phyloP scores from a whole-genome alignment of 2,329 filamentous ascomycete genomes.

The Colletotrichum limetticola region DNA sequence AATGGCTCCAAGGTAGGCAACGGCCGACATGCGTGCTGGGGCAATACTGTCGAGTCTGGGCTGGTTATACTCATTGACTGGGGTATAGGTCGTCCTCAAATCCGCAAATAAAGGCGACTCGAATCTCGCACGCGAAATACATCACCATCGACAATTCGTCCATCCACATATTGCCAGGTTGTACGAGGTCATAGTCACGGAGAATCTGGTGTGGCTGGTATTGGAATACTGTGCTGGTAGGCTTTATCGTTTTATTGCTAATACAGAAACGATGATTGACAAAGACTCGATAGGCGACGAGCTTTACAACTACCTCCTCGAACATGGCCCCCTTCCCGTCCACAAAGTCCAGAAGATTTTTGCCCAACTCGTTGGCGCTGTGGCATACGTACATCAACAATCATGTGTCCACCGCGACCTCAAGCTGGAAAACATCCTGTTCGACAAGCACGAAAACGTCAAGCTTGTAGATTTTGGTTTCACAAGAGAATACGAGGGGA shows the following conservation, averaged over 20 bases:
- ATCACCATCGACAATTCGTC: conserved; percentile 97
- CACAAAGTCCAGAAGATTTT: conserved; percentile 96
- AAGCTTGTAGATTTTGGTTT: conserved; percentile 99
- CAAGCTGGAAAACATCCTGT: conserved; percentile 94
- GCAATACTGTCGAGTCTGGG: background rate
- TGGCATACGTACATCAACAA: conserved; percentile 93
- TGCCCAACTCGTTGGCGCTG: conserved; percentile 92
- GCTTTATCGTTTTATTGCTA: conserved; percentile 36
- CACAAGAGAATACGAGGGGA: conserved; percentile 95
- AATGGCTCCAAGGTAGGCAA: conserved; percentile 90
- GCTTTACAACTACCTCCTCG: conserved; percentile 93
- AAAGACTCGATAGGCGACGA: conserved; percentile 77
- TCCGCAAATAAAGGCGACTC: conserved; percentile 96
- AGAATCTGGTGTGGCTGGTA: conserved; percentile 93
- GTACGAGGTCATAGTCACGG: conserved; percentile 98
- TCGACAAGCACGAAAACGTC: conserved; percentile 97
- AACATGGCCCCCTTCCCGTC: conserved; percentile 84
- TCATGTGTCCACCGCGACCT: conserved; percentile 96
- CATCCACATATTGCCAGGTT: conserved; percentile 96
- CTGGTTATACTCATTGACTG: conserved; percentile 9
- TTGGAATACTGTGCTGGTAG: conserved; percentile 94
- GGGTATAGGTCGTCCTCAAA: conserved; percentile 89
- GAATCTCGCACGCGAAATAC: conserved; percentile 96
- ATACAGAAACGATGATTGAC: conserved; percentile 40
- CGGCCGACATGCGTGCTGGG: background rate